phyloP scores from a whole-genome alignment of 2,329 filamentous ascomycete species.

The Fusarium pininemorale region DNA sequence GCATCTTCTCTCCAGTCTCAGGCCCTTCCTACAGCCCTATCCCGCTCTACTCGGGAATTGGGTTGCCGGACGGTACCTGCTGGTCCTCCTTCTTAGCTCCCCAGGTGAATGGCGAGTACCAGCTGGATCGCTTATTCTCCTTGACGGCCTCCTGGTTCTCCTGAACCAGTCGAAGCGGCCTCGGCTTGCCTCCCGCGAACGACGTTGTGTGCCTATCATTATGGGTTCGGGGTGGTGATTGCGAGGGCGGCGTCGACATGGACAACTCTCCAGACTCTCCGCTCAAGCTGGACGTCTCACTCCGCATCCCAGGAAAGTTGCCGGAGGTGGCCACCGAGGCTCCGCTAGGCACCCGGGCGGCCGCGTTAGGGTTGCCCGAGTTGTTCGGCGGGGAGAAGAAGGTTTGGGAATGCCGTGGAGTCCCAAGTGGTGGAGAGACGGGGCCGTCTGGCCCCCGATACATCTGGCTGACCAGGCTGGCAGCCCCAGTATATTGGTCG shows the following conservation, averaged over 20 bases:
- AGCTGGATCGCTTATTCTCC: slow-evolving; percentile 69
- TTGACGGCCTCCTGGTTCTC: slow-evolving; percentile 69
- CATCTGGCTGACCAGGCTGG: slow-evolving; percentile 87
- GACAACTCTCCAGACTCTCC: slow-evolving; percentile 68
- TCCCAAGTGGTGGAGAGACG: slow-evolving; percentile 66
- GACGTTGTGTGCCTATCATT: slow-evolving; percentile 64
- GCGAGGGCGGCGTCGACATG: slow-evolving; percentile 55
- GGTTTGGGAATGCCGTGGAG: slow-evolving; percentile 68
- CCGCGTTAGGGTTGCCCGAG: slow-evolving; percentile 60
- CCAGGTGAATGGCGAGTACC: slow-evolving; percentile 69
- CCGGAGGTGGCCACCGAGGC: slow-evolving; percentile 58
- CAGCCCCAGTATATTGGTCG: slow-evolving; percentile 70
- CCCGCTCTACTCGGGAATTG: slow-evolving; percentile 48
- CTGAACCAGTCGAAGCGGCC: slow-evolving; percentile 87
- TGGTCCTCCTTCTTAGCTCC: slow-evolving; percentile 60
- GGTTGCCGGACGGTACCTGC: slow-evolving; percentile 39
- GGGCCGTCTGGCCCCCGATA: slow-evolving; percentile 78
- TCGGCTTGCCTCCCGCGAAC: slow-evolving; percentile 75
- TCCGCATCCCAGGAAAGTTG: slow-evolving; percentile 78
- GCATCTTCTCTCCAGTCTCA: not conserved
- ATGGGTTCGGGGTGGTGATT: slow-evolving; percentile 63
- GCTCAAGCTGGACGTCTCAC: slow-evolving; percentile 70
- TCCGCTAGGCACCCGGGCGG: slow-evolving; percentile 62
- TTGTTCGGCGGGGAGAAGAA: slow-evolving; percentile 67
- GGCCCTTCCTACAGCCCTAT: slow-evolving; percentile 3